Base-by-base conservation (phyloP, 352 stramenopile genomes). In the Pelagophyceae sp. region DNA sequence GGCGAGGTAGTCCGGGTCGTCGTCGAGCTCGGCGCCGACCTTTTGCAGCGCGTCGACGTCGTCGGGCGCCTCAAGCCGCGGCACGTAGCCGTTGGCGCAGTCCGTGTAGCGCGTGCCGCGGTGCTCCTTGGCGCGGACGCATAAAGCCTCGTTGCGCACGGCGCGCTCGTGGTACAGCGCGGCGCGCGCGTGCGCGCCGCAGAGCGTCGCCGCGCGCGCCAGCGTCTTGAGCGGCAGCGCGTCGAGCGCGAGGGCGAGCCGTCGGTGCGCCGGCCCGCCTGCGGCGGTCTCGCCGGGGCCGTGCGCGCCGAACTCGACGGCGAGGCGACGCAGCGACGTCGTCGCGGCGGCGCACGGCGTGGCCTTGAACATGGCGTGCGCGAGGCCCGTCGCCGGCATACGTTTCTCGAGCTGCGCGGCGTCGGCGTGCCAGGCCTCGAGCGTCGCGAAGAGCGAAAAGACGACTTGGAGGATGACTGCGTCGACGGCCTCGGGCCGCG, bases 1-100 rank as follows among this genome's bases (percentile, higher is more conserved):
- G 35, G 82, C 72, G 82, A 91, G 87, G 50, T 86, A 88, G 80
- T 91, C 85, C 3, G 67, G 33, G 74, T 85, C 88, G 83, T 93
- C 88, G 74, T 87, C 82, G 27, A 93, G 78, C 32, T 85, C 72
- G 25, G 81, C 82, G 1, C 90, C 75, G 25, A 91, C 67, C 0
- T 78, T 74, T 78, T 88, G 85, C 38, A 86, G 80, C 6, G 87
- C 69, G 60, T 84, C 71, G 17, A 86, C 74, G 58, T 90, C 80
- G 45, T 11, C 45, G 45, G 83, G 80, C 20, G 58, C 76, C 69
- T 80, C 38, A 35, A 86, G 51, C 45, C 80, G 76, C 0, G 72
- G 60, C 17, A 80, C 20, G 27, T 58, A 74, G 33, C 67, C 67
- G 29, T 74, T 37, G 20, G 67, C 67, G 29, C 23, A 11, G 29